A percentile compares a stretch with the other conserved stretches of the same genome.
phyloP scores from a whole-genome alignment of 306 rosid species.

The Albizia julibrissin region DNA sequence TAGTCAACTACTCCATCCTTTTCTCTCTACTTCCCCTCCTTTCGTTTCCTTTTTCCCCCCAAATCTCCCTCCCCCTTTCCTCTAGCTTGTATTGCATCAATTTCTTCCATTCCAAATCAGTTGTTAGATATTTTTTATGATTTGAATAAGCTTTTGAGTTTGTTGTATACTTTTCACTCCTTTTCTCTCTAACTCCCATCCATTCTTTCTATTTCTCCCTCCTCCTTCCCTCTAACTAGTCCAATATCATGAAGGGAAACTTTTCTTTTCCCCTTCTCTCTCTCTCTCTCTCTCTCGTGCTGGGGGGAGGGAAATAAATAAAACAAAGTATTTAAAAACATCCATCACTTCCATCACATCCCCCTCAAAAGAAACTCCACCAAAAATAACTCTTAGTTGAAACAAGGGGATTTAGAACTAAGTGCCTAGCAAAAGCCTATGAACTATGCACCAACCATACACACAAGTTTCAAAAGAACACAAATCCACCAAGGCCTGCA shows the following conservation, averaged over 20 bases:
- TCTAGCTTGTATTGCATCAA: neutral
- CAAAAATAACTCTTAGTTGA: neutral
- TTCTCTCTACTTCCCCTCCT: neutral
- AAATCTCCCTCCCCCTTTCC: neutral
- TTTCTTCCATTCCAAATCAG: neutral
- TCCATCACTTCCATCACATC: neutral
- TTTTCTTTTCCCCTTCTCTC: neutral
- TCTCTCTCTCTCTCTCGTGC: too few relatives aligned
- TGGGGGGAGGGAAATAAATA: neutral
- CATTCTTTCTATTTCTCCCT: neutral
- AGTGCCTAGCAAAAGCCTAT: neutral
- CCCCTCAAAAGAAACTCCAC: neutral
- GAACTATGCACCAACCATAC: neutral
- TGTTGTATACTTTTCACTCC: neutral
- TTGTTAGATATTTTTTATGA: too few relatives aligned
- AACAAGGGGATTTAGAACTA: neutral
- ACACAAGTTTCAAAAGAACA: neutral
- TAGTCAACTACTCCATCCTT: neutral
- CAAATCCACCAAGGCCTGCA: neutral
- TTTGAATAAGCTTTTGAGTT: neutral
- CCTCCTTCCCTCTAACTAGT: neutral
- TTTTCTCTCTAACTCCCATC: too few relatives aligned
- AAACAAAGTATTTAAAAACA: neutral
- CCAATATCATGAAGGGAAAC: neutral
- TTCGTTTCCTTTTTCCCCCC: neutral